Evolutionary conservation across 352 stramenopile genomes (phyloP).

Genomic region (Globisporangium alternatum): DNA sequence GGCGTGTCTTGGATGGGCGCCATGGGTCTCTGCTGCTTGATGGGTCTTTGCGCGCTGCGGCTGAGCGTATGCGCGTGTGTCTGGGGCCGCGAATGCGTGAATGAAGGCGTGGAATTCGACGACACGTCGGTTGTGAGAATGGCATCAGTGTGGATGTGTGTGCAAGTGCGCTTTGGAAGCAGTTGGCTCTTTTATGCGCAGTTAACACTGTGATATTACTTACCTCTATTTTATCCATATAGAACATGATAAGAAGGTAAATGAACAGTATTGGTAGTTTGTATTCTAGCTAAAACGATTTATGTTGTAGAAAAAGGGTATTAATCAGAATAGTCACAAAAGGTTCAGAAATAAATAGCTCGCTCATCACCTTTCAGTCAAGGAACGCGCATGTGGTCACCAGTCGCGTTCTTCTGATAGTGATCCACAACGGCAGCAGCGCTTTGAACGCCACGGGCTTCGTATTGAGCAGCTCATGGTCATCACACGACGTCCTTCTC

Average conservation of each 20-base stretch:
- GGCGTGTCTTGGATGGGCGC: background rate
- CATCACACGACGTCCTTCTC: background rate
- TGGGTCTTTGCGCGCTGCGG: background rate
- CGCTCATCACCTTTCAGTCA: too few species aligned
- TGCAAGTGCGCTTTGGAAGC: background rate
- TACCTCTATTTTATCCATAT: background rate
- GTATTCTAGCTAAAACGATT: too few species aligned
- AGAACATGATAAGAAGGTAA: too few species aligned
- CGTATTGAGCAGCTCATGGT: too few species aligned
- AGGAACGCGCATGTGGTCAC: too few species aligned
- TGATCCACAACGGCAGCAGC: too few species aligned
- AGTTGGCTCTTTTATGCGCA: background rate
- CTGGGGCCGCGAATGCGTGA: background rate
- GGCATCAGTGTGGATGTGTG: conserved; percentile 2
- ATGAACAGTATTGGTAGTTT: too few species aligned
- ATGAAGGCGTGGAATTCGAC: background rate
- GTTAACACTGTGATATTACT: background rate
- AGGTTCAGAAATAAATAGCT: too few species aligned
- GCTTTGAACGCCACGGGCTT: too few species aligned
- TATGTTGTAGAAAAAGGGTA: too few species aligned
- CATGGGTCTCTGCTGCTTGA: background rate
- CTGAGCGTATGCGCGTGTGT: background rate
- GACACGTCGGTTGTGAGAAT: background rate
- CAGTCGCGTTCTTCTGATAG: too few species aligned
- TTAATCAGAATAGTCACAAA: too few species aligned